Evolutionary conservation across 352 stramenopile genomes (phyloP).

Genomic region (Pythium aristosporum): DNA sequence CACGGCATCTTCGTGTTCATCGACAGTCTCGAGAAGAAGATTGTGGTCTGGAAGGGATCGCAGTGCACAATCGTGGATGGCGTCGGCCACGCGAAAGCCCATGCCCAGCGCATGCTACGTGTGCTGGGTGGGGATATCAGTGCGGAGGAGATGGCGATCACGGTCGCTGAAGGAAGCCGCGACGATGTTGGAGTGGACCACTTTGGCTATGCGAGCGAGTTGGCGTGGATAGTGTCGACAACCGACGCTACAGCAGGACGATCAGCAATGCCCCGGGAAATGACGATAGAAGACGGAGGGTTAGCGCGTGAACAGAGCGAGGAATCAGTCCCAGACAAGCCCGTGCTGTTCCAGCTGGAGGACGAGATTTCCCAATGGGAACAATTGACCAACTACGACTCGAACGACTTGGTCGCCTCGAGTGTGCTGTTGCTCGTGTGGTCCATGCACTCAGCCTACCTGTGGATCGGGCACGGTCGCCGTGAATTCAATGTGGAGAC

Average conservation of each 20-base stretch:
- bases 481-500: background rate
- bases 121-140: slow-evolving; percentile 14
- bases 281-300: background rate
- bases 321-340: background rate
- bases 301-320: background rate
- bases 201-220: too few species aligned
- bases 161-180: slow-evolving; percentile 2
- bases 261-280: background rate
- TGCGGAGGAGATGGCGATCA: background rate
- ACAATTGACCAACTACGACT: slow-evolving; percentile 57
- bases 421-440: slow-evolving; percentile 37
- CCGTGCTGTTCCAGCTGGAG: slow-evolving; percentile 46
- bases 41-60: slow-evolving; percentile 44
- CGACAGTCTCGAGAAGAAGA: slow-evolving; percentile 10
- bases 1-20: slow-evolving; percentile 50
- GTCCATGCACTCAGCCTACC: slow-evolving; percentile 16
- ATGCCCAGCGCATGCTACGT: slow-evolving; percentile 27
- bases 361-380: slow-evolving; percentile 37
- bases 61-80: slow-evolving; percentile 34
- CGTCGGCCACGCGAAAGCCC: slow-evolving; percentile 17
- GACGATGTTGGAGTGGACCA: slow-evolving; percentile 18
- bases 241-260: background rate
- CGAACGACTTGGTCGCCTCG: slow-evolving; percentile 43
- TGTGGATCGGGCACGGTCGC: slow-evolving; percentile 40
- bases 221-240: slow-evolving; percentile 28